Evolutionary conservation across 1,139 yeast species (phyloP).

Genomic region (Yarrowia galli): DNA sequence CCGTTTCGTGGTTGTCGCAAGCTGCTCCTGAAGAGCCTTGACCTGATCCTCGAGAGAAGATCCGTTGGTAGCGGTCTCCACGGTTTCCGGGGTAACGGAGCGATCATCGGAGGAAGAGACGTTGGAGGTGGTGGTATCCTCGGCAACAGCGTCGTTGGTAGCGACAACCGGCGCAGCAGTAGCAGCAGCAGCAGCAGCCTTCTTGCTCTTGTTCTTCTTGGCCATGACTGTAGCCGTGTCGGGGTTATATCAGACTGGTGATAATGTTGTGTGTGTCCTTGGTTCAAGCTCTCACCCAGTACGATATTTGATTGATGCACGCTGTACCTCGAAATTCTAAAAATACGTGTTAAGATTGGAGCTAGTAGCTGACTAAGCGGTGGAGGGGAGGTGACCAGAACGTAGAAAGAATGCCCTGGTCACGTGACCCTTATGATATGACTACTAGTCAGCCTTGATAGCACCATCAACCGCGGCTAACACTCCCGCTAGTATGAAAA

Average conservation of each 20-base stretch:
- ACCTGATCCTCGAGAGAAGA: constrained; percentile 5
- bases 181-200: not conserved
- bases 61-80: constrained; percentile 9
- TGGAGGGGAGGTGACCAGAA: not conserved
- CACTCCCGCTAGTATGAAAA: not conserved
- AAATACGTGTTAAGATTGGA: constrained; percentile 29
- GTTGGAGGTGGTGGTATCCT: not conserved
- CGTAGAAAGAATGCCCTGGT: not conserved
- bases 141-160: not conserved
- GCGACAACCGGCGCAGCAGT: not conserved
- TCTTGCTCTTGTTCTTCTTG: constrained; percentile 39
- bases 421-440: not conserved
- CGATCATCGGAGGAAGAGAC: too few relatives aligned
- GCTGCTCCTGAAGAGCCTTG: constrained; percentile 4
- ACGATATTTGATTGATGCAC: not conserved
- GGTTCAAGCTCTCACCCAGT: not conserved
- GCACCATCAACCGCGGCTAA: too few relatives aligned
- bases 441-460: too few relatives aligned
- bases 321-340: constrained; percentile 2
- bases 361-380: constrained; percentile 14
- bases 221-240: constrained; percentile 22
- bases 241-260: not conserved
- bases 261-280: not conserved
- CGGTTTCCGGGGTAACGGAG: constrained; percentile 1
- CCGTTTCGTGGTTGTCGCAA: constrained; percentile 12